phyloP scores from a whole-genome alignment of 1,139 yeast genomes.

The Pichia terricola region DNA sequence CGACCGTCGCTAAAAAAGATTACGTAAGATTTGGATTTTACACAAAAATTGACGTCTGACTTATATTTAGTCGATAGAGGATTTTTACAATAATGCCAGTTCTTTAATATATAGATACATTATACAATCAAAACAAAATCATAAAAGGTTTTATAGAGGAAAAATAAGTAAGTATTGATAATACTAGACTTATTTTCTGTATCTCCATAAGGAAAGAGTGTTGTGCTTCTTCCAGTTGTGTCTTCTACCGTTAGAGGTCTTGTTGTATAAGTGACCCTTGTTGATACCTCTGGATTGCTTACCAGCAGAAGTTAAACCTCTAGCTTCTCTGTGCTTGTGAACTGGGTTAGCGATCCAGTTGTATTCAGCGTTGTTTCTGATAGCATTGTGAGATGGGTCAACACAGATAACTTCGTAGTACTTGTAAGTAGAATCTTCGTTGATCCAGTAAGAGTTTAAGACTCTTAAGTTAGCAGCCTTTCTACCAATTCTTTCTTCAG shows the following conservation, averaged over 20 bases:
- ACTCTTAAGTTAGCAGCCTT: slow-evolving; percentile 99
- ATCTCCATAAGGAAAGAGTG: slow-evolving; percentile 99
- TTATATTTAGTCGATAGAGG: too few relatives aligned
- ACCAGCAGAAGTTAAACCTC: slow-evolving; percentile 98
- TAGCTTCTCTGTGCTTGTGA: slow-evolving; percentile 99
- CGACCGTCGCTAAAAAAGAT: too few relatives aligned
- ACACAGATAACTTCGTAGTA: slow-evolving; percentile 95
- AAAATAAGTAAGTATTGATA: too few relatives aligned
- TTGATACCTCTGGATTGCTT: slow-evolving; percentile 99
- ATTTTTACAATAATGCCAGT: too few relatives aligned
- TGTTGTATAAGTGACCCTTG: slow-evolving; percentile 99
- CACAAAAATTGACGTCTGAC: too few relatives aligned
- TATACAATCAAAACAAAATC: too few relatives aligned
- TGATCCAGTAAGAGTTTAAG: slow-evolving; percentile 98
- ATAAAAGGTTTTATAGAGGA: too few relatives aligned
- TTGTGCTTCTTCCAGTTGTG: slow-evolving; percentile 99
- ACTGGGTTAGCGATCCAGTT: slow-evolving; percentile 99
- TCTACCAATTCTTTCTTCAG: slow-evolving; percentile 99
- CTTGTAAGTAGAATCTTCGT: slow-evolving; percentile 99
- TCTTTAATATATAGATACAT: too few relatives aligned
- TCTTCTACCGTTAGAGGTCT: slow-evolving; percentile 97
- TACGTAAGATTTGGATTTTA: too few relatives aligned
- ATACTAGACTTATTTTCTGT: slow-evolving; percentile 66
- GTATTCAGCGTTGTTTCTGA: slow-evolving; percentile 97
- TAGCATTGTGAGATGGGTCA: slow-evolving; percentile 97